Conservation (phyloP, 129 eudicot species). For the Apium graveolens region DNA sequence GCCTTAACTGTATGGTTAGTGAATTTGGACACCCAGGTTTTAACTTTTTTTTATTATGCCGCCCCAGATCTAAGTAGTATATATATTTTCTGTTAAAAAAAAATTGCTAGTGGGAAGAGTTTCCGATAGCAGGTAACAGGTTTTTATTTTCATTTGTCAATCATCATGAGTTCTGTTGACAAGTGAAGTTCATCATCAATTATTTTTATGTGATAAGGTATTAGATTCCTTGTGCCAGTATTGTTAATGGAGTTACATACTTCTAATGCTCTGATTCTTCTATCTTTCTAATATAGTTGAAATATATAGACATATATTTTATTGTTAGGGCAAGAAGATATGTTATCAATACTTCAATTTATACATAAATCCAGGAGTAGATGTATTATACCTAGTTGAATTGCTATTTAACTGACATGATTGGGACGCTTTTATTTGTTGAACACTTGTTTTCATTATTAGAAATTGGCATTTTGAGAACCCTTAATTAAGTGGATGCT, state of each 20-base stretch:
- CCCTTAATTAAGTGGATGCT: neutral
- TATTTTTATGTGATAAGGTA: slow-evolving; percentile 85
- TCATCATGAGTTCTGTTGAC: slow-evolving; percentile 78
- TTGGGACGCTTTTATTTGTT: neutral
- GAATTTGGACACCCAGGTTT: slow-evolving; percentile 97
- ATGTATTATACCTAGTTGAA: neutral
- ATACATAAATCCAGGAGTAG: neutral
- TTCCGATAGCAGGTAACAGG: slow-evolving; percentile 67
- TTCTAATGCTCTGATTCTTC: neutral
- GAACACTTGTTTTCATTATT: neutral
- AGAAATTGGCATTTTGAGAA: neutral
- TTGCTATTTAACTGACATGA: neutral
- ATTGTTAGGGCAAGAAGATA: neutral
- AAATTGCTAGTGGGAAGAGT: slow-evolving; percentile 63
- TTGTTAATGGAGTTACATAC: neutral
- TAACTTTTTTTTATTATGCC: slow-evolving; percentile 3
- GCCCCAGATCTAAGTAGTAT: neutral
- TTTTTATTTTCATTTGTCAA: slow-evolving; percentile 70
- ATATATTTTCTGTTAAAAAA: neutral
- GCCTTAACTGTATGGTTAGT: slow-evolving; percentile 95
- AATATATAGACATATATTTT: neutral
- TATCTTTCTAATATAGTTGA: neutral
- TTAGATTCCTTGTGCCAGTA: neutral
- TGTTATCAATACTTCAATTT: neutral
- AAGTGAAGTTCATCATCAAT: slow-evolving; percentile 39